phyloP scores from a whole-genome alignment of 139 green algal species.

The Chlamydomonas eustigma region DNA sequence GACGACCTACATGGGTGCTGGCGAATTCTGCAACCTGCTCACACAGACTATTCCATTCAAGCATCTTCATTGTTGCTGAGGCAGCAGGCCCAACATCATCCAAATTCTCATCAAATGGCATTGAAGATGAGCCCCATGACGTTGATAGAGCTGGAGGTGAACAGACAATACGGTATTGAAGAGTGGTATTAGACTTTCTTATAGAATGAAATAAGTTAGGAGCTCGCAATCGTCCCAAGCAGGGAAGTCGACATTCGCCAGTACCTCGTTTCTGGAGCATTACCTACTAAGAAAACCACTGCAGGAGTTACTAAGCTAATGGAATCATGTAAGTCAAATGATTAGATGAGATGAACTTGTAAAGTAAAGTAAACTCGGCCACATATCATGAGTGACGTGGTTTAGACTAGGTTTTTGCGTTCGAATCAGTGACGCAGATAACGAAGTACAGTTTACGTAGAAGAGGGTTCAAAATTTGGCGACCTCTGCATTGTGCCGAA shows the following conservation, averaged over 20 bases:
- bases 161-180: not conserved
- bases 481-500: not conserved
- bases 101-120: not conserved
- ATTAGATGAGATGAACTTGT: too few species aligned
- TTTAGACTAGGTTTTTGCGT: not conserved
- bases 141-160: not conserved
- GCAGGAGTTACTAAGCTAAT: too few species aligned
- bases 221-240: not conserved
- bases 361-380: too few species aligned
- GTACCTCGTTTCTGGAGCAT: too few species aligned
- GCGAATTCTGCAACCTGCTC: slow-evolving; percentile 59
- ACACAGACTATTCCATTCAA: slow-evolving; percentile 69
- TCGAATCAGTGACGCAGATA: not conserved
- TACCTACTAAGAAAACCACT: too few species aligned
- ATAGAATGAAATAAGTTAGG: not conserved
- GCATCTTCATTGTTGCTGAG: slow-evolving; percentile 44
- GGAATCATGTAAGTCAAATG: too few species aligned
- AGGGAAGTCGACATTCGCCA: not conserved
- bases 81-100: slow-evolving; percentile 37
- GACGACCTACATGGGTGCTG: slow-evolving; percentile 59
- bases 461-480: not conserved
- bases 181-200: not conserved
- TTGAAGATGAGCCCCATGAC: not conserved
- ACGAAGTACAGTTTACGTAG: not conserved
- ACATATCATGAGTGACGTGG: too few species aligned